Percentiles rank a stretch among this genome's conserved stretches.
Evolutionary conservation across 2,329 filamentous ascomycete genomes (phyloP).

Genomic region (Alternaria hordeiaustralica): DNA sequence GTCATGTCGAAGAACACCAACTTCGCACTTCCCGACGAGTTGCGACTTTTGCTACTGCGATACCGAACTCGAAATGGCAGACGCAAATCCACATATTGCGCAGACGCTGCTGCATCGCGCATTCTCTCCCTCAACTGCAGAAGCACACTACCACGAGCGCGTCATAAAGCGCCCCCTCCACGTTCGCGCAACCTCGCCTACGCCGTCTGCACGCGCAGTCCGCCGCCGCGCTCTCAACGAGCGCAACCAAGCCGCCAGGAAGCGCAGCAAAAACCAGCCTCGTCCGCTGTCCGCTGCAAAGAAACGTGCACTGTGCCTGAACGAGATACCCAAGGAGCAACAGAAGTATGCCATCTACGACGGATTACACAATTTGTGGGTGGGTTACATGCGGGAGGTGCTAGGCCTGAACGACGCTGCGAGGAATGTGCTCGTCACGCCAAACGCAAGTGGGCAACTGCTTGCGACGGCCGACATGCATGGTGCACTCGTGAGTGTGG

Average conservation of each 20-base stretch:
- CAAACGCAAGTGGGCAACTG: constrained; percentile 70
- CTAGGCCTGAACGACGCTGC: constrained; percentile 63
- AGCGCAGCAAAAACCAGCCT: constrained; percentile 58
- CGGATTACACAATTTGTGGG: constrained; percentile 80
- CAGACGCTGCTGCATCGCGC: constrained; percentile 74
- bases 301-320: constrained; percentile 74
- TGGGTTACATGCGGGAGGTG: constrained; percentile 82
- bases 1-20: constrained; percentile 1
- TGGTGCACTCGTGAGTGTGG: constrained; percentile 82
- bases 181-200: constrained; percentile 77
- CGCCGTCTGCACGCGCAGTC: constrained; percentile 48
- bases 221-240: constrained; percentile 61
- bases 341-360: constrained; percentile 78
- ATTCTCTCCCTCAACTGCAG: constrained; percentile 75
- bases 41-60: background rate
- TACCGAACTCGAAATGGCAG: constrained; percentile 21
- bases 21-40: background rate
- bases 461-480: constrained; percentile 89
- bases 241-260: constrained; percentile 39
- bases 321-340: constrained; percentile 73
- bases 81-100: constrained; percentile 26
- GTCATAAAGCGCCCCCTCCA: constrained; percentile 82
- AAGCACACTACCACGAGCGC: constrained; percentile 79
- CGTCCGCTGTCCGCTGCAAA: constrained; percentile 79
- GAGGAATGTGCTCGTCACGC: constrained; percentile 58